Evolutionary conservation across 805 yeast genomes (phyloP).

Genomic region (Hemisphaericaspora nanyangensis): DNA sequence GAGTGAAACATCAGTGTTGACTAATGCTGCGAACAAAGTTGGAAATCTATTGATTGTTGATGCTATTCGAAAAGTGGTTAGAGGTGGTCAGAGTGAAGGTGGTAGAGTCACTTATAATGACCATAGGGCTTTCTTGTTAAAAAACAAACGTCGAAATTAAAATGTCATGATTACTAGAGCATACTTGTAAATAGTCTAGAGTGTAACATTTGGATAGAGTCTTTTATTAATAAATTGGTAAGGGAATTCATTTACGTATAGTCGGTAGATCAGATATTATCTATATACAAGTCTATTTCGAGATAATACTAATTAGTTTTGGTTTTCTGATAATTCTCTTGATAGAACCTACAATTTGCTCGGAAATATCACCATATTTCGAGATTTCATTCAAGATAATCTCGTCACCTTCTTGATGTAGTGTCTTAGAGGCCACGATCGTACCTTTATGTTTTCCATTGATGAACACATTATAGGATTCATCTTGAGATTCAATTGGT

Average conservation of each 20-base stretch:
- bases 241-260: too few relatives aligned
- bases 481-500: constrained; percentile 33
- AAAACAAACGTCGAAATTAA: constrained; percentile 25
- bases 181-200: constrained; percentile 11
- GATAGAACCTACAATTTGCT: constrained; percentile 41
- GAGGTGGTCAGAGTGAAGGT: constrained; percentile 33
- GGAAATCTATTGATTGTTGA: constrained; percentile 28
- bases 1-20: constrained; percentile 28
- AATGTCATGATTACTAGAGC: not conserved
- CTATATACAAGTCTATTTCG: constrained; percentile 3
- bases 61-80: constrained; percentile 30
- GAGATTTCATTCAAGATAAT: constrained; percentile 34
- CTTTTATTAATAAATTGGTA: too few relatives aligned
- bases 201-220: not conserved
- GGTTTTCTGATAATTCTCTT: constrained; percentile 55
- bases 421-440: constrained; percentile 29
- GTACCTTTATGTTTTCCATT: constrained; percentile 67
- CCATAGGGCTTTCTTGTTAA: constrained; percentile 27
- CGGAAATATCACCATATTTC: constrained; percentile 31
- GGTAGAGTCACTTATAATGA: constrained; percentile 38
- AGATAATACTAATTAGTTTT: constrained; percentile 42
- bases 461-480: constrained; percentile 57
- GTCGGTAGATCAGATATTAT: too few relatives aligned
- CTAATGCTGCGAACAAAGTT: constrained; percentile 26
- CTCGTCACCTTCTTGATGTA: constrained; percentile 30